Conservation (phyloP, 2,329 filamentous ascomycete genomes). For the Verticillium longisporum region DNA sequence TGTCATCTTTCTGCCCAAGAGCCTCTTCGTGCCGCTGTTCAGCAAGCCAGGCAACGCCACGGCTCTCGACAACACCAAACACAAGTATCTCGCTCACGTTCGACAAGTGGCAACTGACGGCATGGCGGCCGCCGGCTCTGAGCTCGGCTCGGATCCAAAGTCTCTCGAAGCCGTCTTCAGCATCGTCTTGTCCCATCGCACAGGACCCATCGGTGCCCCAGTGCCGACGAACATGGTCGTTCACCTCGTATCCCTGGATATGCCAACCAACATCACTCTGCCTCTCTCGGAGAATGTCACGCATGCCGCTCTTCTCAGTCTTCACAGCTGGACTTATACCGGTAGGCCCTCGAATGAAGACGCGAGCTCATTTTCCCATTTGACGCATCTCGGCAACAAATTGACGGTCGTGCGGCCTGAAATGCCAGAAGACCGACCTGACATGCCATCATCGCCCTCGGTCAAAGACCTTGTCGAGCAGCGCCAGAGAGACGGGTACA, state of each 20-base stretch:
- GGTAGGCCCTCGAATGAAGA: constrained; percentile 19
- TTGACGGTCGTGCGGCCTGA: too few species aligned
- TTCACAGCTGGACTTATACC: constrained; percentile 34
- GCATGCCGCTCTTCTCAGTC: constrained; percentile 20
- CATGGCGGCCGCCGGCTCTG: constrained; percentile 24
- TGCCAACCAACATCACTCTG: constrained; percentile 18
- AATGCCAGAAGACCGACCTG: too few species aligned
- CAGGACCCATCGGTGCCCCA: constrained; percentile 20
- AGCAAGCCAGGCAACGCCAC: not conserved
- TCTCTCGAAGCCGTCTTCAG: constrained; percentile 23
- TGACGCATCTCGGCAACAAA: too few species aligned
- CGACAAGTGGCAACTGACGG: constrained; percentile 29
- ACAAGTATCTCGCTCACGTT: constrained; percentile 29
- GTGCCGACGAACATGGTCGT: constrained; percentile 19
- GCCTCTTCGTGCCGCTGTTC: constrained; percentile 20
- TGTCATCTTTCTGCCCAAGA: constrained; percentile 21
- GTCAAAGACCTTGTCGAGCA: too few species aligned
- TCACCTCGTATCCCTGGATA: constrained; percentile 27
- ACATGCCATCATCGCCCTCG: not conserved
- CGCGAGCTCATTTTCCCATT: too few species aligned
- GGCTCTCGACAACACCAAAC: constrained; percentile 13
- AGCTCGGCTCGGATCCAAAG: not conserved
- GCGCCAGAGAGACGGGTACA: constrained; percentile 29
- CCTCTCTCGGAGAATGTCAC: not conserved
- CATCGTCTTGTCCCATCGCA: constrained; percentile 26